Evolutionary conservation across 805 yeast species (phyloP).

Genomic region (Yarrowia divulgata): DNA sequence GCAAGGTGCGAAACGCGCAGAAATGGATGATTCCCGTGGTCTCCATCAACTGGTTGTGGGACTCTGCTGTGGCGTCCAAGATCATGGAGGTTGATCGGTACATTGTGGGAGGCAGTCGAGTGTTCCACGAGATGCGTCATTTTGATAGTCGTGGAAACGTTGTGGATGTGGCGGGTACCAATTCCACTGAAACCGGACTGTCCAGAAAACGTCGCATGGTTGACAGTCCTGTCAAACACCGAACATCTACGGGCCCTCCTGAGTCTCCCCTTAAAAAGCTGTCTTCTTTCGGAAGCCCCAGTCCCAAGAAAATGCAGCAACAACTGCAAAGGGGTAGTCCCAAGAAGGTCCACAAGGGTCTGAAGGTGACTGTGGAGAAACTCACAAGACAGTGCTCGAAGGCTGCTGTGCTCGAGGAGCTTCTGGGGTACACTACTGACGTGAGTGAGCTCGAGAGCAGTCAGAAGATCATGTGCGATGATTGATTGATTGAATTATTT

Average conservation of each 20-base stretch:
- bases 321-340: not conserved
- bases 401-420: conserved; percentile 26
- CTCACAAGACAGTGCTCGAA: conserved; percentile 17
- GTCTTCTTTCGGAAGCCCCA: conserved; percentile 30
- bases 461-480: conserved; percentile 34
- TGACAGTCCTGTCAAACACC: not conserved
- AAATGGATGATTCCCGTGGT: conserved; percentile 53
- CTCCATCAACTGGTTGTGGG: conserved; percentile 52
- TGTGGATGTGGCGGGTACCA: not conserved
- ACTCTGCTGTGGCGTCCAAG: conserved; percentile 48
- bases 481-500: not conserved
- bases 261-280: conserved; percentile 21
- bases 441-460: conserved; percentile 19
- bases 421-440: conserved; percentile 11
- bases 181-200: not conserved
- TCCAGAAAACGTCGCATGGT: conserved; percentile 14
- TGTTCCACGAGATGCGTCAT: conserved; percentile 31
- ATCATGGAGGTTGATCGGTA: conserved; percentile 41
- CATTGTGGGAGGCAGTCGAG: conserved; percentile 14
- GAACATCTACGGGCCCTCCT: conserved; percentile 8
- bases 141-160: conserved; percentile 34
- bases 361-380: conserved; percentile 32
- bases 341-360: not conserved
- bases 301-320: conserved; percentile 16
- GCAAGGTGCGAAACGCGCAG: conserved; percentile 49